Percentiles rank a stretch among this genome's conserved stretches.
phyloP scores from a whole-genome alignment of 2,329 filamentous ascomycete species.

The Apiospora marii region DNA sequence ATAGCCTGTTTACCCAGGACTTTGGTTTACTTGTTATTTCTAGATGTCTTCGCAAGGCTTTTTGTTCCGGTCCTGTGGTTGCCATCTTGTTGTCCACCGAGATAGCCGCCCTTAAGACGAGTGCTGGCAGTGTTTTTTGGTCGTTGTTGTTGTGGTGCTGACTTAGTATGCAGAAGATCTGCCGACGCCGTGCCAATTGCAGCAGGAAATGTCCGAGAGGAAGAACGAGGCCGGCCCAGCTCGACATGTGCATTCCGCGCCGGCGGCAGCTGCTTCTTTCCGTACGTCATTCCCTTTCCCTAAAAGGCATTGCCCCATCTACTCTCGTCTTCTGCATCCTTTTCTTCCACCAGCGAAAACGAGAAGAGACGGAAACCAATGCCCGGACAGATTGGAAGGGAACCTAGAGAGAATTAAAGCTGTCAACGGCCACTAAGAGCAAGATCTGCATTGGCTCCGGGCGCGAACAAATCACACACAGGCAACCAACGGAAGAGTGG shows the following conservation, averaged over 20 bases:
- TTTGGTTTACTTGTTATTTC: conserved; percentile 7
- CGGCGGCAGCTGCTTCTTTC: conserved; percentile 54
- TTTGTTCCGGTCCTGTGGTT: background rate
- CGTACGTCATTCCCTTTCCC: conserved; percentile 49
- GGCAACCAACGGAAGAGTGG: background rate
- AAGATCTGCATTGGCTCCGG: conserved; percentile 6
- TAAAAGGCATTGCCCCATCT: background rate
- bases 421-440: background rate
- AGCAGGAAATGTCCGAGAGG: conserved; percentile 51
- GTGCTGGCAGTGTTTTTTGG: conserved; percentile 22
- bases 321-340: background rate
- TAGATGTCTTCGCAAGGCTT: conserved; percentile 16
- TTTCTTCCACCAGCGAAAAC: background rate
- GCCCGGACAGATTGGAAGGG: background rate
- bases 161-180: conserved; percentile 20
- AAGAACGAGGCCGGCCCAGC: conserved; percentile 53
- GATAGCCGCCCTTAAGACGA: conserved; percentile 5
- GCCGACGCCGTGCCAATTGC: conserved; percentile 22
- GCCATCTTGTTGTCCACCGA: background rate
- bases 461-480: background rate
- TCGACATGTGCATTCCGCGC: conserved; percentile 52
- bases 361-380: background rate
- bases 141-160: conserved; percentile 26
- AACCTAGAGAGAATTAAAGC: background rate
- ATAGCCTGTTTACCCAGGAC: conserved; percentile 11